These are phyloP conservation scores for Eucalyptus grandis DNA, from an alignment of 345 rosid genomes.

Conservation along the genomic window DNA sequence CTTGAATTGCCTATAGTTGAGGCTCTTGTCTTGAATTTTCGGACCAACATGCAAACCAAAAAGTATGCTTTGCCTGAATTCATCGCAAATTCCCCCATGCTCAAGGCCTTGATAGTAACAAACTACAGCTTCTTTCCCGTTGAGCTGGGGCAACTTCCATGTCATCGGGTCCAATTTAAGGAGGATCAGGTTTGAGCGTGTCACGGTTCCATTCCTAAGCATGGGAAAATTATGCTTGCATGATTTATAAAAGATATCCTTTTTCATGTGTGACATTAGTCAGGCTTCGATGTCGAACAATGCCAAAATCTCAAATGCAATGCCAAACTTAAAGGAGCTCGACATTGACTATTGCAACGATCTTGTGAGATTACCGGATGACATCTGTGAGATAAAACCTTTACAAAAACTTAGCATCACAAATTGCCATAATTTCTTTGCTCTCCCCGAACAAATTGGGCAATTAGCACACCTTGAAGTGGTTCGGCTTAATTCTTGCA, in stretches of 20 bases:
- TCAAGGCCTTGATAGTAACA: conserved; percentile 31
- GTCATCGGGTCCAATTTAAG: conserved; percentile 25
- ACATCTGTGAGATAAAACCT: conserved; percentile 6
- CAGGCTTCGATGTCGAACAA: conserved; percentile 3
- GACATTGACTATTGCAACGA: conserved; percentile 33
- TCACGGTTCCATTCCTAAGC: conserved; percentile 2
- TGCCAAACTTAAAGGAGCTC: conserved; percentile 33
- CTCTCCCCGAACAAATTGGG: conserved; percentile 15
- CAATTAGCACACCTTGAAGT: no score
- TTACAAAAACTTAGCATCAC: conserved; percentile 31
- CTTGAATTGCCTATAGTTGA: conserved; percentile 26
- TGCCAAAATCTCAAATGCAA: not conserved
- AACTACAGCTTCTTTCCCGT: conserved; percentile 15
- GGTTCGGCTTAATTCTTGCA: no score
- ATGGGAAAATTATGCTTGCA: not conserved
- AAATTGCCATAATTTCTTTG: conserved; percentile 33
- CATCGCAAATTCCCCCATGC: conserved; percentile 14
- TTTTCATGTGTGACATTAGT: conserved; percentile 28
- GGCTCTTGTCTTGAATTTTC: conserved; percentile 32
- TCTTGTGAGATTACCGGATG: conserved; percentile 18
- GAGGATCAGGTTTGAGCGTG: conserved; percentile 44
- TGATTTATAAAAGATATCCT: conserved; percentile 24
- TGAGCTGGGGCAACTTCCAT: conserved; percentile 19
- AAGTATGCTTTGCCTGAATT: conserved; percentile 31
- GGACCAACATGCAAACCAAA: not conserved